Evolutionary conservation across 257 asterid genomes (phyloP).

Genomic region (Solanum raphanifolium): DNA sequence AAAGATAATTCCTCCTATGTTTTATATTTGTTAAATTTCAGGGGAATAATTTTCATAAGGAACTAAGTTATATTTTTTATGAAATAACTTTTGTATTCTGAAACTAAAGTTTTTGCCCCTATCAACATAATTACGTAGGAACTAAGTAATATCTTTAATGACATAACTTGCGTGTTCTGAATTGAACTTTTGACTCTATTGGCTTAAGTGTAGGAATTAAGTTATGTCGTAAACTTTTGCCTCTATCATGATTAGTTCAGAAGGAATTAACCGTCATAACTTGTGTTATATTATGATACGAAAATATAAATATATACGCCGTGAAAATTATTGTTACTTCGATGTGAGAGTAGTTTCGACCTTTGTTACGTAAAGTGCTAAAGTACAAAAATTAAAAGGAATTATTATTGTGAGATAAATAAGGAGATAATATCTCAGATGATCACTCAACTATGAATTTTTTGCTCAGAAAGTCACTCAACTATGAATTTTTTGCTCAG

Average conservation of each 20-base stretch:
- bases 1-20: neutral
- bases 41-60: neutral
- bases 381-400: too few relatives aligned
- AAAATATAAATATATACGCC: neutral
- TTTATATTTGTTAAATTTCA: too few relatives aligned
- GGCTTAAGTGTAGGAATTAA: neutral
- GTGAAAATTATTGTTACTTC: too few relatives aligned
- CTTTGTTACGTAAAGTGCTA: too few relatives aligned
- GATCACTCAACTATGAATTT: too few relatives aligned
- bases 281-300: neutral
- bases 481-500: too few relatives aligned
- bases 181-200: neutral
- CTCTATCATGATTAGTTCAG: neutral
- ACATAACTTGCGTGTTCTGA: neutral
- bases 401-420: too few relatives aligned
- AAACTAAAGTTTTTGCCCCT: neutral
- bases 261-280: neutral
- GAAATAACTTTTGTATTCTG: neutral
- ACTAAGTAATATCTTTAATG: neutral
- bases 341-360: too few relatives aligned
- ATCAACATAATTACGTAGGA: neutral
- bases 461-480: too few relatives aligned
- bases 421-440: too few relatives aligned
- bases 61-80: neutral
- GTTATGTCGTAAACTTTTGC: neutral